phyloP scores from a whole-genome alignment of 768 basidiomycete species.

The Lactarius akahatsu region DNA sequence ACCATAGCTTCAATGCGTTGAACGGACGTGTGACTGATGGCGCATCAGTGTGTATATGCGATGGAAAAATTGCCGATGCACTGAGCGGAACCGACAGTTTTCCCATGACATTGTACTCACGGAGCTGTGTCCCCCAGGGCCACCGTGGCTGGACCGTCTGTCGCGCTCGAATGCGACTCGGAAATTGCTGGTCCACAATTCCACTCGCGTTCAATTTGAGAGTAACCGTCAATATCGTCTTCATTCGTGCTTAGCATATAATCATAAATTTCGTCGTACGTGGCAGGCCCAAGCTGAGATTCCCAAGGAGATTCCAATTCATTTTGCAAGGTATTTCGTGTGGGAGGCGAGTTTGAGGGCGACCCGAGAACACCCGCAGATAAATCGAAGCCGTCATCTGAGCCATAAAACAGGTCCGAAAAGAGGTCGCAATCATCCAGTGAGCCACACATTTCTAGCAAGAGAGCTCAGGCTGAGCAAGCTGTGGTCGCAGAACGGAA shows the following conservation, averaged over 20 bases:
- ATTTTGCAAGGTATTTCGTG: neutral
- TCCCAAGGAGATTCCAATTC: too few species aligned
- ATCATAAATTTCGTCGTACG: conserved; percentile 3
- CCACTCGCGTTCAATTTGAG: neutral
- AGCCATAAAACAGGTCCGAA: conserved; percentile 9
- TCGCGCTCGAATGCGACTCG: neutral
- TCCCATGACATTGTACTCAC: neutral
- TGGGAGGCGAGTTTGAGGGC: neutral
- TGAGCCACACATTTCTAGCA: conserved; percentile 5
- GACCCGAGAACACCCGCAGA: neutral
- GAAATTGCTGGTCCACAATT: neutral
- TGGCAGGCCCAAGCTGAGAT: neutral
- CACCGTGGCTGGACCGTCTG: neutral
- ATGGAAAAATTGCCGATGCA: neutral
- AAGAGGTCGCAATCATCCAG: conserved; percentile 1
- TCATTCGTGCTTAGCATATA: conserved; percentile 8
- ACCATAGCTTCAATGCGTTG: conserved; percentile 24
- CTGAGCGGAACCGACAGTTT: neutral
- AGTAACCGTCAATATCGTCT: neutral
- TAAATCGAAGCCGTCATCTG: neutral
- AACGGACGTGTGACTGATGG: conserved; percentile 1
- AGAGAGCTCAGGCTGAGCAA: neutral
- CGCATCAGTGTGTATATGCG: conserved; percentile 8
- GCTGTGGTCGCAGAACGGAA: neutral
- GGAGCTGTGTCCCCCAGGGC: neutral